Percentiles rank a stretch among this genome's conserved stretches.
These are phyloP conservation scores for Termitomyces sp. DNA, from an alignment of 768 basidiomycete genomes.

Conservation along the genomic window DNA sequence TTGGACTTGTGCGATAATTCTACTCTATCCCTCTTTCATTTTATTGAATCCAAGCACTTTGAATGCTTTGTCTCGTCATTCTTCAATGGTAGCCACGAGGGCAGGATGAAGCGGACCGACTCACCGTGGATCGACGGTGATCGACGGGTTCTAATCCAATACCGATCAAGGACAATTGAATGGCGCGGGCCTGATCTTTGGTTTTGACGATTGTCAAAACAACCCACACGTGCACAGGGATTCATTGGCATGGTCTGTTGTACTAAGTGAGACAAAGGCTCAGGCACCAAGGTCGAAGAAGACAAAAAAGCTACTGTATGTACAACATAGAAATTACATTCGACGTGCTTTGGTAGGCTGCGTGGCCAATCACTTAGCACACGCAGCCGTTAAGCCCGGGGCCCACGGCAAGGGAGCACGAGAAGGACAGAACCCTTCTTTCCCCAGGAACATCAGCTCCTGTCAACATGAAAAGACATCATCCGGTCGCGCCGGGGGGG, in stretches of 20 bases:
- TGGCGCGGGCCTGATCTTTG: neutral
- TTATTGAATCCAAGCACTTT: neutral
- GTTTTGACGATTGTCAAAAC: neutral
- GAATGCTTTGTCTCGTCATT: neutral
- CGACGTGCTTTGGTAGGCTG: constrained; percentile 5
- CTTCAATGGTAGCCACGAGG: neutral
- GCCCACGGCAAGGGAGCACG: constrained; percentile 11
- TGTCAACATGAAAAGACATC: constrained; percentile 1
- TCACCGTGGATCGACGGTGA: neutral
- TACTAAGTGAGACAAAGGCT: too few species aligned
- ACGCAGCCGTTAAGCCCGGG: constrained; percentile 6
- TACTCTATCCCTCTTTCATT: neutral
- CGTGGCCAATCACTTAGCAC: neutral
- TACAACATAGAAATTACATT: neutral
- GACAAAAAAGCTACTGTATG: neutral
- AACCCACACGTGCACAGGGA: neutral
- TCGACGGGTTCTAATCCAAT: neutral
- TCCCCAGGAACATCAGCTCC: constrained; percentile 5
- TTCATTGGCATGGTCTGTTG: neutral
- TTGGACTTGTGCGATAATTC: constrained; percentile 2
- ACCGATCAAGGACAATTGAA: neutral
- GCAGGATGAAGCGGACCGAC: neutral
- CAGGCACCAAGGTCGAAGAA: neutral
- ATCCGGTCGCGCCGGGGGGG: neutral
- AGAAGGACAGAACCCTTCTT: constrained; percentile 6